A percentile compares a stretch with the other conserved stretches of the same genome.
Conservation (phyloP, 176 grass and related monocot species). For the Phoenix dactylifera region DNA sequence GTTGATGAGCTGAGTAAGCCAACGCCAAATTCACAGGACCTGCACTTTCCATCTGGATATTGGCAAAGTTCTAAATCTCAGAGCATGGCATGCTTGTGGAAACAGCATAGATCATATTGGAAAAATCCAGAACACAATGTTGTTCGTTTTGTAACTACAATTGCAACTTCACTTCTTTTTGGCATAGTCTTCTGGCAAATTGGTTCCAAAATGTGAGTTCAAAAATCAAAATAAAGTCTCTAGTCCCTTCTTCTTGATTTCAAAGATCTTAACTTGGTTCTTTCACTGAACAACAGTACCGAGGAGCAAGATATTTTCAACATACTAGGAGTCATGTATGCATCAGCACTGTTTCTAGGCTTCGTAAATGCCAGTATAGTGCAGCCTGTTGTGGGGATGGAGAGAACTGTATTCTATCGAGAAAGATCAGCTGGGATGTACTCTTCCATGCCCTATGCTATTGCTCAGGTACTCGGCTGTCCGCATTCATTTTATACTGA, state of each 20-base stretch:
- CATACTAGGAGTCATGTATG: conserved; percentile 43
- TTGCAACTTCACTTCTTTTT: conserved; percentile 61
- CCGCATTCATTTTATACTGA: background rate
- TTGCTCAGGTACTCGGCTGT: conserved; percentile 43
- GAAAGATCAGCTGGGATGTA: conserved; percentile 76
- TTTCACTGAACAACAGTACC: conserved; percentile 31
- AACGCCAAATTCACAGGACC: conserved; percentile 36
- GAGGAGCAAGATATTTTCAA: conserved; percentile 81
- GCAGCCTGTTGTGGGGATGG: conserved; percentile 55
- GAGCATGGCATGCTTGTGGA: conserved; percentile 80
- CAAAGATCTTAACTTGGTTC: no score
- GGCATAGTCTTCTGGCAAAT: conserved; percentile 86
- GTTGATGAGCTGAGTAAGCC: conserved; percentile 51
- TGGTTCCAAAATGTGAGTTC: conserved; percentile 70
- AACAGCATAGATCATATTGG: conserved; percentile 86
- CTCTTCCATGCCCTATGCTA: conserved; percentile 46
- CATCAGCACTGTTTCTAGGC: conserved; percentile 61
- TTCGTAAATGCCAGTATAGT: conserved; percentile 59
- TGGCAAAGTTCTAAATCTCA: conserved; percentile 53
- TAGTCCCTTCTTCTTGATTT: background rate
- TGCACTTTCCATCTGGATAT: conserved; percentile 55
- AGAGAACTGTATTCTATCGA: conserved; percentile 52
- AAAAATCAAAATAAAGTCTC: background rate
- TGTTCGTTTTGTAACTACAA: conserved; percentile 69
- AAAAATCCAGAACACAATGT: conserved; percentile 88